These are phyloP conservation scores for Canariomyces notabilis DNA, from an alignment of 2,329 filamentous ascomycete genomes.

Conservation along the genomic window DNA sequence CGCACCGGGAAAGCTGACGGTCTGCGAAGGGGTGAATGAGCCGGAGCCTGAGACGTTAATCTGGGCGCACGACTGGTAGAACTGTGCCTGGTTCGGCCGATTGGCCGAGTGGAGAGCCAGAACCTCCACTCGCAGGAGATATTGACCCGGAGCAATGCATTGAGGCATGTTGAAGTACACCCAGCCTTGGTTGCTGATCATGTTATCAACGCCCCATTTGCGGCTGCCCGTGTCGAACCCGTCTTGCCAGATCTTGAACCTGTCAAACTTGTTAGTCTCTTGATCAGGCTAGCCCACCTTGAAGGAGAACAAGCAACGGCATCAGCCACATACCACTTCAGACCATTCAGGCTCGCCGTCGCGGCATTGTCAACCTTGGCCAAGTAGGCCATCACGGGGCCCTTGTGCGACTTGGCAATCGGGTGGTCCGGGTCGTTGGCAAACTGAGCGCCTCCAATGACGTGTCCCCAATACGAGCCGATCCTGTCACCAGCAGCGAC, in stretches of 20 bases:
- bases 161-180: conserved; percentile 45
- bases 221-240: conserved; percentile 38
- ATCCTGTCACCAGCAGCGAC: conserved; percentile 48
- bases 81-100: conserved; percentile 35
- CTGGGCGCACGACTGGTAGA: conserved; percentile 42
- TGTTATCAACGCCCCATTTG: conserved; percentile 45
- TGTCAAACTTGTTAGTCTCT: conserved; percentile 8
- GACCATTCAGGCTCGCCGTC: conserved; percentile 35
- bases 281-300: not conserved
- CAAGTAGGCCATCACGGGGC: conserved; percentile 49
- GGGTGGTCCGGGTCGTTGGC: conserved; percentile 47
- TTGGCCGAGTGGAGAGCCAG: conserved; percentile 48
- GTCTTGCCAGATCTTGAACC: conserved; percentile 51
- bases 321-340: conserved; percentile 35
- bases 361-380: conserved; percentile 49
- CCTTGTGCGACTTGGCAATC: conserved; percentile 51
- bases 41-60: conserved; percentile 37
- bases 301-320: not conserved
- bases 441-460: conserved; percentile 49
- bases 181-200: conserved; percentile 41
- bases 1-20: conserved; percentile 42
- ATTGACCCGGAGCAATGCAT: conserved; percentile 49
- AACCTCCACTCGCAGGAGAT: conserved; percentile 51
- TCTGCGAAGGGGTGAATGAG: conserved; percentile 31
- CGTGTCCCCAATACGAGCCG: conserved; percentile 48